Base-by-base conservation (phyloP, 1,284 basidiomycete species). In the Tilletia walkeri region DNA sequence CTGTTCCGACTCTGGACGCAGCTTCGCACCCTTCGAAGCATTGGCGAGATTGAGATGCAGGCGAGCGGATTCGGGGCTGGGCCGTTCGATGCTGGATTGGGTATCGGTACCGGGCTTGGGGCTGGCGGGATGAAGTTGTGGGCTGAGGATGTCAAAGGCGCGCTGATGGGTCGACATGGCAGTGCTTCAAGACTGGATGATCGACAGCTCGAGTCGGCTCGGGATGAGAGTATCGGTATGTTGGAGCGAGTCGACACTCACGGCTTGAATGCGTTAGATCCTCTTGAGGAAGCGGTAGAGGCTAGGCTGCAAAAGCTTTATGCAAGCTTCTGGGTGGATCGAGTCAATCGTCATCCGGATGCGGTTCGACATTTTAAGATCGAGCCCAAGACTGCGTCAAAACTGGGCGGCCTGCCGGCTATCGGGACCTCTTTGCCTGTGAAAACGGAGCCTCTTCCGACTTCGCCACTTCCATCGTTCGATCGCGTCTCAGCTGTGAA, bases 1-100 rank as follows among this genome's bases (percentile, higher is more conserved):
- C 69, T 80, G 10, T 77, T 80, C 14, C 74, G 78, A 12, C 74
- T 80, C 7, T 76, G 79, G 56, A 79, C 79, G 2, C 79, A 79
- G 61, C 75, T 80, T 65, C 69, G 73, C 48, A 79, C 79, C 10
- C 69, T 80, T 0, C 72, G 73, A 12, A 75, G 73, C 47, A 73
- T 80, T 59, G 73, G 71, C 68, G 74, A 75, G 41, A 73, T 75
- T 18, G 70, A 71, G 3, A 53, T 53, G 50, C 50, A 53, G 4
- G 16, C 50, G 47, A n/a, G 12, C 47, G 47, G 47, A 10, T 10
- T n/a, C 1, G 47, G 47, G 47, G 47, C 10, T 10, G 47, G 47
- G 10, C 12, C 47, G 47, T 10, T 10, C 3, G 50, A 24, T 2
- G 12, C 20, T 53, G 50, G 50, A 24, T 3, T 53, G 16, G 50